Conservation (phyloP, 2,329 filamentous ascomycete species). For the Paraconiothyrium brasiliense region DNA sequence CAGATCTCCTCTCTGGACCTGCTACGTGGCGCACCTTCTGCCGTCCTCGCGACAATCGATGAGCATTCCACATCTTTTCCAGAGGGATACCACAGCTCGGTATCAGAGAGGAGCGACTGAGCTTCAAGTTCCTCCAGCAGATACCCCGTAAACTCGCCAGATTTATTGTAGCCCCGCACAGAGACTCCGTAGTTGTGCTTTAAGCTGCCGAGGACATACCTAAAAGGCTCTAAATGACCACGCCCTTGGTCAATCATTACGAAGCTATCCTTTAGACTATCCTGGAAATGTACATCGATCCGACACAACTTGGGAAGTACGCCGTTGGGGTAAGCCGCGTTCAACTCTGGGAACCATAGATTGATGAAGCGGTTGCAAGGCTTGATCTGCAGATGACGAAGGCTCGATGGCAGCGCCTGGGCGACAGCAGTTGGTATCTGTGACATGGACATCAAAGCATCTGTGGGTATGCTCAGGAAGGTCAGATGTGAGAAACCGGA, state of each 20-base stretch:
- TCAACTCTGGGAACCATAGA: conserved; percentile 20
- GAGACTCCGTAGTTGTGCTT: conserved; percentile 13
- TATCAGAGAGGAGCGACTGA: conserved; percentile 12
- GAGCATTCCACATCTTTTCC: conserved; percentile 18
- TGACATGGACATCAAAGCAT: conserved; percentile 21
- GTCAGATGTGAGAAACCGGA: conserved; percentile 10
- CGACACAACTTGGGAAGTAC: conserved; percentile 17
- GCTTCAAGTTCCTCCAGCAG: conserved; percentile 18
- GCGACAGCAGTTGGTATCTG: conserved; percentile 1
- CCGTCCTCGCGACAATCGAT: conserved; percentile 5
- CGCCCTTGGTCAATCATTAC: conserved; percentile 21
- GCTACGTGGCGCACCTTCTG: conserved; percentile 9
- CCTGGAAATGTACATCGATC: conserved; percentile 25
- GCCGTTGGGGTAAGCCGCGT: neutral
- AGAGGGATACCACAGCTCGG: conserved; percentile 14
- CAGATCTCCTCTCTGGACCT: conserved; percentile 15
- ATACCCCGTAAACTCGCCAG: neutral
- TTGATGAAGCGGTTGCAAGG: conserved; percentile 24
- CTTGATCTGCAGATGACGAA: conserved; percentile 20
- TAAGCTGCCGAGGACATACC: conserved; percentile 15
- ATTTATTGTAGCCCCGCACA: conserved; percentile 17
- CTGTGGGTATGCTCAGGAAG: conserved; percentile 24
- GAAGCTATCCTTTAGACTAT: conserved; percentile 18
- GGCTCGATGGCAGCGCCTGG: conserved; percentile 14
- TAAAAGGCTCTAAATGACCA: neutral